phyloP scores from a whole-genome alignment of 208 protist species.

The Crithidia thermophila region DNA sequence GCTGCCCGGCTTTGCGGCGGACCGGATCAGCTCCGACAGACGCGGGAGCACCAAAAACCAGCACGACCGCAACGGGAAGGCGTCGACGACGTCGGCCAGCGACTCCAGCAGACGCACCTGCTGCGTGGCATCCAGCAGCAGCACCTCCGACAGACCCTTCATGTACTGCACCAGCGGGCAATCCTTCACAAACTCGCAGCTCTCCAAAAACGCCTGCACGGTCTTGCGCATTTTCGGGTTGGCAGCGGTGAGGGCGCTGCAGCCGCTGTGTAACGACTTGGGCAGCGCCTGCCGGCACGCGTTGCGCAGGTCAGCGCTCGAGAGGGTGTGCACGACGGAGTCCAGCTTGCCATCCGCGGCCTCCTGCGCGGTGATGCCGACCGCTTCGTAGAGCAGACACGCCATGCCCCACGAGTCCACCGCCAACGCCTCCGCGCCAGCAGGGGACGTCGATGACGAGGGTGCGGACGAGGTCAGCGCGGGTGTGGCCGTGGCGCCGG shows the following conservation, averaged over 20 bases:
- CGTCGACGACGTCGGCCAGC: conserved; percentile 41
- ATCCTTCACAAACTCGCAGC: conserved; percentile 57
- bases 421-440: conserved; percentile 16
- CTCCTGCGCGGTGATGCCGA: conserved; percentile 37
- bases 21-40: conserved; percentile 56
- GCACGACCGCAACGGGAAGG: conserved; percentile 65
- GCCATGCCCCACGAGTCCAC: conserved; percentile 86
- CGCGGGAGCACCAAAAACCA: conserved; percentile 64
- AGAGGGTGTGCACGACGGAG: conserved; percentile 18
- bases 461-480: too few species aligned
- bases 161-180: conserved; percentile 70
- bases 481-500: background rate
- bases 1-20: conserved; percentile 31
- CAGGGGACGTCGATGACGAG: too few species aligned
- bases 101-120: conserved; percentile 62
- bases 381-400: conserved; percentile 75
- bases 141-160: conserved; percentile 61
- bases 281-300: conserved; percentile 46
- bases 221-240: conserved; percentile 55
- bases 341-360: conserved; percentile 24
- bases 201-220: conserved; percentile 52
- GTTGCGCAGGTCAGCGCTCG: conserved; percentile 27
- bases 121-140: conserved; percentile 61
- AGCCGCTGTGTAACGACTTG: conserved; percentile 51
- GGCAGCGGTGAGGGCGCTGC: conserved; percentile 42